Conservation (phyloP, 352 stramenopile species). For the Pythium insidiosum region DNA sequence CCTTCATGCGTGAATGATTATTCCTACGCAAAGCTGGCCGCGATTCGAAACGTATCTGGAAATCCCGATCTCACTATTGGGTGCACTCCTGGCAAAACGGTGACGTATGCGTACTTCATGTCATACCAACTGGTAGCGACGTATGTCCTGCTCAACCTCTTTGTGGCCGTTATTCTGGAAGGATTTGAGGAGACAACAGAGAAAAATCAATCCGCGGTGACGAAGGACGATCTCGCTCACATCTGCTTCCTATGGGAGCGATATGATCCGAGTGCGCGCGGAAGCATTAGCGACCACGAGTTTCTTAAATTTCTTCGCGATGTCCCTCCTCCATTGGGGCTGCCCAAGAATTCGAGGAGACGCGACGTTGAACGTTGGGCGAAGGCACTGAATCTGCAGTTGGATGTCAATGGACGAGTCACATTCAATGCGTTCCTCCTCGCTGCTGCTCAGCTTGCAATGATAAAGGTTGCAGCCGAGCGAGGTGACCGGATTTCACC, state of each 20-base stretch:
- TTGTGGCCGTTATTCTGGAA: slow-evolving; percentile 78
- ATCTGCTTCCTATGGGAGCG: slow-evolving; percentile 24
- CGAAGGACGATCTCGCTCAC: slow-evolving; percentile 25
- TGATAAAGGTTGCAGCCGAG: slow-evolving; percentile 18
- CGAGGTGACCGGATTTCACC: slow-evolving; percentile 21
- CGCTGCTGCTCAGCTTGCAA: slow-evolving; percentile 22
- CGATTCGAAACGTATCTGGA: slow-evolving; percentile 13
- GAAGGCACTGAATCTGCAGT: slow-evolving; percentile 19
- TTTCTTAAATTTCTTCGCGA: slow-evolving; percentile 30
- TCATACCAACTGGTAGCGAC: slow-evolving; percentile 52
- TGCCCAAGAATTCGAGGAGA: slow-evolving; percentile 15
- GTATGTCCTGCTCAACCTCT: slow-evolving; percentile 74
- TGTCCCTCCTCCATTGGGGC: slow-evolving; percentile 28
- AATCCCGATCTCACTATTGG: slow-evolving; percentile 28
- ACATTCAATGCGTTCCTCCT: slow-evolving; percentile 30
- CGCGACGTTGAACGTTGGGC: slow-evolving; percentile 26
- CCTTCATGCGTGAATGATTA: slow-evolving; percentile 29
- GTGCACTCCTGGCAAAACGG: slow-evolving; percentile 21
- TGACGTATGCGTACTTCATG: slow-evolving; percentile 62
- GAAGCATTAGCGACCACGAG: slow-evolving; percentile 26
- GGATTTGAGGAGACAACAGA: slow-evolving; percentile 55
- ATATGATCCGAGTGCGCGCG: slow-evolving; percentile 22
- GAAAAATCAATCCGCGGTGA: slow-evolving; percentile 24
- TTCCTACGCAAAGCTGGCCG: slow-evolving; percentile 19
- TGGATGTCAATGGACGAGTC: slow-evolving; percentile 20